phyloP scores from a whole-genome alignment of 176 grass and related monocot species.

The Pontederia paniculata region DNA sequence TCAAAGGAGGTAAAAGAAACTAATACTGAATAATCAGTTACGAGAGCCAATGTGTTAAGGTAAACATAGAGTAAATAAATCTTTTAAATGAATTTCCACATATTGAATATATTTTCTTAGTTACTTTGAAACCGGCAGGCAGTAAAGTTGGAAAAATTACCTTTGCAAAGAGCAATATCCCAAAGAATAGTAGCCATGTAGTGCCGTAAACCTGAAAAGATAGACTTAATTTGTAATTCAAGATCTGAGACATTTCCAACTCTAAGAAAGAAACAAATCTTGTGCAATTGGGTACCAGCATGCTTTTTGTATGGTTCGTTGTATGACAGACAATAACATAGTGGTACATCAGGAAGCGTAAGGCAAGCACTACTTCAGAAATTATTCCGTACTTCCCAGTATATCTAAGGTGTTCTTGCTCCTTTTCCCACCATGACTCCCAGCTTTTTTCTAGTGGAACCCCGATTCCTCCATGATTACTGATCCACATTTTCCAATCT shows the following conservation, averaged over 20 bases:
- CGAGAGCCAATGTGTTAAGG: no score
- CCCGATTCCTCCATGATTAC: constrained; percentile 3
- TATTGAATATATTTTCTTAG: no score
- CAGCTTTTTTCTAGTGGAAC: constrained; percentile 5
- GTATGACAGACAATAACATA: not conserved
- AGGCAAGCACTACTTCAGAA: not conserved
- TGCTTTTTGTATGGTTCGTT: not conserved
- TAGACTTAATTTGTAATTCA: not conserved
- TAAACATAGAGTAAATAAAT: no score
- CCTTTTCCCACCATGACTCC: constrained; percentile 15
- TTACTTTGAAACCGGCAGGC: no score
- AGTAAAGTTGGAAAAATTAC: not conserved
- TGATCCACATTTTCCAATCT: constrained; percentile 13
- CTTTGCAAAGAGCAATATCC: constrained; percentile 4
- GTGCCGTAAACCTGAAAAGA: constrained; percentile 11
- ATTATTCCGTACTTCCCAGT: constrained; percentile 5
- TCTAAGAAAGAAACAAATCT: no score
- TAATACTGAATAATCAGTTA: no score
- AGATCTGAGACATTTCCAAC: not conserved
- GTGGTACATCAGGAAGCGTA: constrained; percentile 9
- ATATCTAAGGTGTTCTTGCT: constrained; percentile 5
- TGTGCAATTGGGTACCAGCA: not conserved
- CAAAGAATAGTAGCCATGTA: constrained; percentile 1
- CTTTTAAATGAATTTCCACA: no score
- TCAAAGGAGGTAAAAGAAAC: no score